These are phyloP conservation scores for Globisporangium parvum DNA, from an alignment of 352 stramenopile species.

Conservation along the genomic window DNA sequence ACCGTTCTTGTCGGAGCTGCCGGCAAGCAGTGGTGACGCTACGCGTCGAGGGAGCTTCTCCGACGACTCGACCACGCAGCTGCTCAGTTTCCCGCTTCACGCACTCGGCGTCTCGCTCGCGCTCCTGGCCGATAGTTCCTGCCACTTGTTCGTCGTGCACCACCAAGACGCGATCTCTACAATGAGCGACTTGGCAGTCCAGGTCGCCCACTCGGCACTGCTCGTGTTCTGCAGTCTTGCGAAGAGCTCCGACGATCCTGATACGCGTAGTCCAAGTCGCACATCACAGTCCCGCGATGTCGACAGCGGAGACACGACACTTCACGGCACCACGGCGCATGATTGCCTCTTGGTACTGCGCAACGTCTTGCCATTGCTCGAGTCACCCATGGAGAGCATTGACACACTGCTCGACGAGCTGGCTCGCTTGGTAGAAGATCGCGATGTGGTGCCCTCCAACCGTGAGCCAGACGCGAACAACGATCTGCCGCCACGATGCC, in stretches of 20 bases:
- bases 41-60: not conserved
- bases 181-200: slow-evolving; percentile 21
- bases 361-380: slow-evolving; percentile 32
- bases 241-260: not conserved
- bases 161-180: not conserved
- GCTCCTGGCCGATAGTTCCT: slow-evolving; percentile 25
- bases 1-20: not conserved
- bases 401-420: slow-evolving; percentile 13
- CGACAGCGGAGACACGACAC: slow-evolving; percentile 10
- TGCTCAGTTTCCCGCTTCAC: slow-evolving; percentile 20
- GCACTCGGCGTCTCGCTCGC: slow-evolving; percentile 28
- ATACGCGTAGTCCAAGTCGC: no score
- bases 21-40: not conserved
- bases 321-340: slow-evolving; percentile 20
- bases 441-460: not conserved
- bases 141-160: slow-evolving; percentile 9
- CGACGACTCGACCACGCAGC: not conserved
- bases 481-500: not conserved
- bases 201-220: slow-evolving; percentile 23
- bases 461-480: not conserved
- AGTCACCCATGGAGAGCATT: slow-evolving; percentile 14
- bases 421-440: not conserved
- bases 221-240: slow-evolving; percentile 12
- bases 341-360: slow-evolving; percentile 50
- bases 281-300: not conserved